These are phyloP conservation scores for Isatis lusitanica DNA, from an alignment of 441 rosid species.

Conservation along the genomic window DNA sequence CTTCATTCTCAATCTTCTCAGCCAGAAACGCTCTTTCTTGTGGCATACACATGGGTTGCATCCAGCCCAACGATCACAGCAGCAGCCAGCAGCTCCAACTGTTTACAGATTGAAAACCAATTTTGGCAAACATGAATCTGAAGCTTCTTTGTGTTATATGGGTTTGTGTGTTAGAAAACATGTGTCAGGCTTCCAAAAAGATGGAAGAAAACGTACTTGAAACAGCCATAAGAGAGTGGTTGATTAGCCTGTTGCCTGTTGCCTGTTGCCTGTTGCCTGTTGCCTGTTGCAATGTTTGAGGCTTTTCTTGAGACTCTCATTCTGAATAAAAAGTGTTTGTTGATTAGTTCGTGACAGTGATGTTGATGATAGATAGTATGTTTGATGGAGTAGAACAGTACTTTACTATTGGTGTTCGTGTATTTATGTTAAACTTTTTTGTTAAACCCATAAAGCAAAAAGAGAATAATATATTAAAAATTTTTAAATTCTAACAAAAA, in stretches of 20 bases:
- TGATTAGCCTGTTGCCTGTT: conserved; percentile 80
- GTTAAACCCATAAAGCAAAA: no score
- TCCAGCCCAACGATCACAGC: conserved; percentile 86
- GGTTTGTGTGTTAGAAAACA: conserved; percentile 5
- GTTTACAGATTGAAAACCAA: conserved; percentile 18
- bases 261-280: no score
- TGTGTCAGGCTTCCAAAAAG: neutral
- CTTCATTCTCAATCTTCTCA: conserved; percentile 35
- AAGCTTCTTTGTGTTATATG: neutral
- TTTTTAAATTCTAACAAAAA: no score
- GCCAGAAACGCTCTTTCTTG: conserved; percentile 72
- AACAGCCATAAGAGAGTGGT: conserved; percentile 88
- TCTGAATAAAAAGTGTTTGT: no score
- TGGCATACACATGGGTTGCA: conserved; percentile 82
- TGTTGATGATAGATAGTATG: no score
- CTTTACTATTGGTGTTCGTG: no score
- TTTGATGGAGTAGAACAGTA: no score
- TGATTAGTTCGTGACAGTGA: no score
- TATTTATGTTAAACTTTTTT: no score
- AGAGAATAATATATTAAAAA: no score
- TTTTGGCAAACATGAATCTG: neutral
- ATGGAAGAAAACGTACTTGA: conserved; percentile 60
- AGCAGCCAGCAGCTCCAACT: conserved; percentile 98
- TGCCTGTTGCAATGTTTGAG: conserved; percentile 86
- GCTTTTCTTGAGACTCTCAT: conserved; percentile 40